Evolutionary conservation across 176 grass and related monocot genomes (phyloP).

Genomic region (Calamus simplicifolius): DNA sequence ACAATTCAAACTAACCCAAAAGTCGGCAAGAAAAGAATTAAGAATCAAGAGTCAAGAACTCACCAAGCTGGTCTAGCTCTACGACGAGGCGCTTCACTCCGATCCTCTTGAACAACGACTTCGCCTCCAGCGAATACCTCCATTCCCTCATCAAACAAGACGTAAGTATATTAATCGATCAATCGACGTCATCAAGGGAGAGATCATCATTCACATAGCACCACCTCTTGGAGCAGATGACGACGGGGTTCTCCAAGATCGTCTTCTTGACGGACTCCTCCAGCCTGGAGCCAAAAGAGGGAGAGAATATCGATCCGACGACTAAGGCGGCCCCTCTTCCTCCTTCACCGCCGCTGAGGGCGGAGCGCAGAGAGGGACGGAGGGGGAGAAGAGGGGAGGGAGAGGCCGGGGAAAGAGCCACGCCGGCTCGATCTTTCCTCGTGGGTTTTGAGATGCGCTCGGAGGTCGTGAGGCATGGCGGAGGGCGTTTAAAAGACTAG

Average conservation of each 20-base stretch:
- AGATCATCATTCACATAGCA: conserved; percentile 55
- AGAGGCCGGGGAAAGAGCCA: conserved; percentile 15
- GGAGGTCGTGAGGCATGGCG: too few species aligned
- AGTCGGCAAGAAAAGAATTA: background rate
- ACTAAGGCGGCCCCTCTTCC: background rate
- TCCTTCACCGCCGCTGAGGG: conserved; percentile 8
- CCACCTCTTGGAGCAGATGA: conserved; percentile 95
- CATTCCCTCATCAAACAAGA: background rate
- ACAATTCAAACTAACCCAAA: too few species aligned
- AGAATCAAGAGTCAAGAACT: background rate
- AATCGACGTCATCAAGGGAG: background rate
- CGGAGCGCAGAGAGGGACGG: background rate
- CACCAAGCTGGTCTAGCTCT: conserved; percentile 84
- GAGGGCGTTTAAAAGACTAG: too few species aligned
- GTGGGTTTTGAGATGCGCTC: too few species aligned
- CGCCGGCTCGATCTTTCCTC: too few species aligned
- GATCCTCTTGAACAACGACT: conserved; percentile 79
- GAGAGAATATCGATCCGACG: conserved; percentile 12
- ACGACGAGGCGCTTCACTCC: conserved; percentile 60
- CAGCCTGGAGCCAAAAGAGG: conserved; percentile 68
- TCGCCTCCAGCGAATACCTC: conserved; percentile 88
- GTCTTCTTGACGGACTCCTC: conserved; percentile 80
- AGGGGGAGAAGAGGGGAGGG: conserved; percentile 12
- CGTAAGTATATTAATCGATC: background rate
- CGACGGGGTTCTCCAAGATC: conserved; percentile 51